These are phyloP conservation scores for Prunus mira DNA, from an alignment of 306 rosid genomes.

Conservation along the genomic window DNA sequence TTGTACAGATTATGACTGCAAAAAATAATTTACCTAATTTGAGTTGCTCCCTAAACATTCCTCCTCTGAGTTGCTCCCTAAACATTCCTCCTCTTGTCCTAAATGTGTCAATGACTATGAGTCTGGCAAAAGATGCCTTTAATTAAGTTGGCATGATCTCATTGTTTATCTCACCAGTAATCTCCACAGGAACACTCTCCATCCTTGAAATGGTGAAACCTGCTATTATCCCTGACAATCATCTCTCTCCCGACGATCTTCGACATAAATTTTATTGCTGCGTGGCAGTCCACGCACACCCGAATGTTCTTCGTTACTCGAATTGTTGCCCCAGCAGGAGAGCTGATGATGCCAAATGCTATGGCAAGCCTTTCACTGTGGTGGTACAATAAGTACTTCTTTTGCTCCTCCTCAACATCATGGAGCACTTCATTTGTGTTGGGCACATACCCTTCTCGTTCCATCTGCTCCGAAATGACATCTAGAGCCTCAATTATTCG, in stretches of 20 bases:
- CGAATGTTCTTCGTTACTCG: slow-evolving; percentile 76
- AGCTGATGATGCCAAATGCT: slow-evolving; percentile 80
- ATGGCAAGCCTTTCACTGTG: slow-evolving; percentile 93
- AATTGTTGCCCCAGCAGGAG: slow-evolving; percentile 69
- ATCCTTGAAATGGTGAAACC: slow-evolving; percentile 78
- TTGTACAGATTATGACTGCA: background rate
- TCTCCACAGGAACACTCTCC: slow-evolving; percentile 34
- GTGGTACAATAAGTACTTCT: slow-evolving; percentile 42
- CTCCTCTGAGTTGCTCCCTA: background rate
- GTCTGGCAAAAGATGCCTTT: background rate
- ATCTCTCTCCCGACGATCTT: slow-evolving; percentile 80
- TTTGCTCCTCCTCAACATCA: slow-evolving; percentile 78
- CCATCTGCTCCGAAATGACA: slow-evolving; percentile 69
- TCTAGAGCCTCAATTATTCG: slow-evolving; percentile 54
- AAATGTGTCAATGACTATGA: background rate
- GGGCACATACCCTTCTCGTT: slow-evolving; percentile 63
- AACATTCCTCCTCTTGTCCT: background rate
- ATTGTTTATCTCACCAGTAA: slow-evolving; percentile 24
- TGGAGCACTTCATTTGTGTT: slow-evolving; percentile 69
- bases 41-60: too few species aligned
- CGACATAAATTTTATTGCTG: slow-evolving; percentile 66
- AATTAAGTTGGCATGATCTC: too few species aligned
- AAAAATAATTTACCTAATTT: background rate
- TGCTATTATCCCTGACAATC: slow-evolving; percentile 72
- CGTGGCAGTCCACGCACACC: slow-evolving; percentile 74